Conservation (phyloP, 106 monocot species). For the Hemerocallis citrina region DNA sequence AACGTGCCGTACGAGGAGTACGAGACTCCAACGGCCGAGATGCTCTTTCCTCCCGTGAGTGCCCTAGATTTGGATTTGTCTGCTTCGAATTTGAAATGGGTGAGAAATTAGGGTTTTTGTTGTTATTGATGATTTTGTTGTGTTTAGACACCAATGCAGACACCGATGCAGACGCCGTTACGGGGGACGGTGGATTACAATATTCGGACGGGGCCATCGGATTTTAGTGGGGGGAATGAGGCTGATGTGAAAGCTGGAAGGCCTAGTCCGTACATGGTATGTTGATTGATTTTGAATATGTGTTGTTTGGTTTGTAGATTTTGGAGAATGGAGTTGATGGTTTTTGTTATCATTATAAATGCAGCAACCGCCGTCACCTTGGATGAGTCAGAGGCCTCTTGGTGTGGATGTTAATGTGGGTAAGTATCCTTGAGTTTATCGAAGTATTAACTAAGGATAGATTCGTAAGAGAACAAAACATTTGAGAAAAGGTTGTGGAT, state of each 20-base stretch:
- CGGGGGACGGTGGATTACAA: conserved; percentile 56
- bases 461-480: too few species aligned
- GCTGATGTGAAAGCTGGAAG: conserved; percentile 43
- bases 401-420: conserved; percentile 98
- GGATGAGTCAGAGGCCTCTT: conserved; percentile 77
- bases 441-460: too few species aligned
- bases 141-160: conserved; percentile 67
- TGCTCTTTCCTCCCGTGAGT: conserved; percentile 85
- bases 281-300: too few species aligned
- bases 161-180: conserved; percentile 22
- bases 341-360: too few species aligned
- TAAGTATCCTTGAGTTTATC: too few species aligned
- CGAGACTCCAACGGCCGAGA: conserved; percentile 87
- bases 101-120: conserved; percentile 1
- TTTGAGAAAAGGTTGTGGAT: background rate
- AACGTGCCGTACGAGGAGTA: conserved; percentile 97
- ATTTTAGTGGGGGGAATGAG: conserved; percentile 48
- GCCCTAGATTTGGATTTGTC: background rate
- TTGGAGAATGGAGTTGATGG: too few species aligned
- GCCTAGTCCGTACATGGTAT: conserved; percentile 78
- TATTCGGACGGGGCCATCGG: conserved; percentile 58
- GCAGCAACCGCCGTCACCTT: conserved; percentile 87
- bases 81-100: conserved; percentile 17
- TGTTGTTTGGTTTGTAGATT: too few species aligned
- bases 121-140: background rate